Percentiles rank a stretch among this genome's conserved stretches.
Evolutionary conservation across 148 eudicot genomes (phyloP).

Genomic region (Nyssa sinensis): DNA sequence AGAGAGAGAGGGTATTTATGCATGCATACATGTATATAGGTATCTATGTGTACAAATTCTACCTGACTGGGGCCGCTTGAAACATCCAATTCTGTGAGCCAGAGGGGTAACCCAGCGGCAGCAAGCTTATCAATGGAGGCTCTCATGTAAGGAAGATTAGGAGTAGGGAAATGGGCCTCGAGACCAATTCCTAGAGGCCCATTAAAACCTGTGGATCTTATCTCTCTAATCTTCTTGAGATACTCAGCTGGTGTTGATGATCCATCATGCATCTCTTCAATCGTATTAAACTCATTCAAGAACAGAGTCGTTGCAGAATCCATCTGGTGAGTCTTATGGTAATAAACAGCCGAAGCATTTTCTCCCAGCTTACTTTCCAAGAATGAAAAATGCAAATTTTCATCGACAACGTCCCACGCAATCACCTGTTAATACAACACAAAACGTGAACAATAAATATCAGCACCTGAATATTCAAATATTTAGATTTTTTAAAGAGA

Average conservation of each 20-base stretch:
- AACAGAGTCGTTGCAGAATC: slow-evolving; percentile 35
- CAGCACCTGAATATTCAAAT: too few species aligned
- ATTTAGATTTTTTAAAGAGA: too few species aligned
- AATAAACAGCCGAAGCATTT: slow-evolving; percentile 21
- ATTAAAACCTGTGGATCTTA: slow-evolving; percentile 12
- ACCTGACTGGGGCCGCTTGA: slow-evolving; percentile 33
- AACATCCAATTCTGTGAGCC: slow-evolving; percentile 55
- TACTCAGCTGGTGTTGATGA: slow-evolving; percentile 35
- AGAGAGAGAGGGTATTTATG: background rate
- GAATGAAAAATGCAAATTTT: slow-evolving; percentile 46
- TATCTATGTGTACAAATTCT: background rate
- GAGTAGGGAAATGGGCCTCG: slow-evolving; percentile 35
- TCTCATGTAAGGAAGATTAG: slow-evolving; percentile 41
- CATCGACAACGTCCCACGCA: slow-evolving; percentile 67
- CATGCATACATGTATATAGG: background rate
- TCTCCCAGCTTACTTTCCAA: slow-evolving; percentile 34
- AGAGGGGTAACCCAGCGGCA: slow-evolving; percentile 32
- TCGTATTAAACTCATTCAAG: slow-evolving; percentile 59
- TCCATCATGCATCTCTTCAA: slow-evolving; percentile 36
- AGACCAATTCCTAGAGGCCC: slow-evolving; percentile 31
- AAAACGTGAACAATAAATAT: too few species aligned
- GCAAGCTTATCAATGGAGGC: slow-evolving; percentile 43
- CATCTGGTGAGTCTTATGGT: slow-evolving; percentile 7
- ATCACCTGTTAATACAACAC: too few species aligned
- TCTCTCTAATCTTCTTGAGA: slow-evolving; percentile 28